Evolutionary conservation across 129 eudicot genomes (phyloP).

Genomic region (Erigeron canadensis): DNA sequence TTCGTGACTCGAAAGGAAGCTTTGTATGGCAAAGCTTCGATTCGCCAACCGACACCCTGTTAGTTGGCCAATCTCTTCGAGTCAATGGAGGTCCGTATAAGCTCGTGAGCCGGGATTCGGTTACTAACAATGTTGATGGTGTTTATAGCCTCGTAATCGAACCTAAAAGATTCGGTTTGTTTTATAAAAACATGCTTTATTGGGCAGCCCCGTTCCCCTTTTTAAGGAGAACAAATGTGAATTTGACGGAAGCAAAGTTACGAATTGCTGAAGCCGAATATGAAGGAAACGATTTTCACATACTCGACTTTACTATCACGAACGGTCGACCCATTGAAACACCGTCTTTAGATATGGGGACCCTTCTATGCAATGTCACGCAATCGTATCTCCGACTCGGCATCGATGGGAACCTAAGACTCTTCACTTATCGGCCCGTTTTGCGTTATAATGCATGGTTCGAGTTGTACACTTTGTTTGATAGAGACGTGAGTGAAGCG

Average conservation of each 20-base stretch:
- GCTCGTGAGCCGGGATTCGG: conserved; percentile 51
- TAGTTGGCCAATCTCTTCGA: conserved; percentile 41
- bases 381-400: conserved; percentile 49
- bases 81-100: conserved; percentile 25
- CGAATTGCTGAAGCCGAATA: conserved; percentile 19
- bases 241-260: conserved; percentile 14
- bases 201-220: conserved; percentile 27
- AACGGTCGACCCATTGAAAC: not conserved
- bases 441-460: conserved; percentile 39
- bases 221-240: conserved; percentile 1
- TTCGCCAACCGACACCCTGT: conserved; percentile 48
- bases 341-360: not conserved
- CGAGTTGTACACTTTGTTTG: conserved; percentile 38
- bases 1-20: conserved; percentile 34
- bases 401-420: conserved; percentile 49
- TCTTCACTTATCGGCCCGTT: conserved; percentile 37
- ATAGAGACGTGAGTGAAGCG: not conserved
- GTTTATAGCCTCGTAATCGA: conserved; percentile 43
- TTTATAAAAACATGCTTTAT: conserved; percentile 35
- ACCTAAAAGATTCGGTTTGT: conserved; percentile 32
- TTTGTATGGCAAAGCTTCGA: conserved; percentile 70
- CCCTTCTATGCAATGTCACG: conserved; percentile 39
- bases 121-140: conserved; percentile 31
- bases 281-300: conserved; percentile 8
- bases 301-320: not conserved